Base-by-base conservation (phyloP, 1,284 basidiomycete genomes). In the Tetrapyrgos nigripes region DNA sequence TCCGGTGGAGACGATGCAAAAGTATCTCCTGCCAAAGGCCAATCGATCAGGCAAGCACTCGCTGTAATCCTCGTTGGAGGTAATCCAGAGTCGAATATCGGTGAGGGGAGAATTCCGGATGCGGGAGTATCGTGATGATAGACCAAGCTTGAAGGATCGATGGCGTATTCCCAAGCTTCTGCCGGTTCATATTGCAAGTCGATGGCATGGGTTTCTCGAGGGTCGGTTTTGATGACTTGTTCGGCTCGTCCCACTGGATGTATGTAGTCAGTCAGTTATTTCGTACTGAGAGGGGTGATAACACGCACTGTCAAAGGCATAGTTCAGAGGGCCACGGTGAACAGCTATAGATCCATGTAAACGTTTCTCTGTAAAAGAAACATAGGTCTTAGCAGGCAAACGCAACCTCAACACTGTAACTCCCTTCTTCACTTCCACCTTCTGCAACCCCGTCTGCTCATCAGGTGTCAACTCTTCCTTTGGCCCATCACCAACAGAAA, bases 371-470 rank as follows among this genome's bases (percentile, higher is more conserved):
- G n/a, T 14, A 37, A 5, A 49, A 49, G 26, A n/a, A 49, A 13
- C 29, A 27, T 19, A 21, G 31, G 27, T 21, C 9, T n/a, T n/a
- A n/a, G 82, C 76, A 17, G 82, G 81, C 2, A 84, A 68, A 53
- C 83, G 72, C 28, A 84, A 69, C 1, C 74, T 71, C 53, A 84
- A 71, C 44, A 66, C 79, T 1, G 82, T 83, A 1, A 75, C 79
- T 2, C 83, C 83, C 14, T 77, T 77, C 14, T 62, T 55, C 21
- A 79, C 71, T 1, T 69, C 58, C 6, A 78, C 63, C 40, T 73
- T 63, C 28, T 78, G 72, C 28, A 79, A 65, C 4, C 73, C 75
- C 55, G 72, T 75, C 43, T 63, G 55, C 13, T 80, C 82, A 19
- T 71, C 68, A 10, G 76, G 74, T 17, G 72, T 59, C n/a, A 75